phyloP scores from a whole-genome alignment of 495 filamentous ascomycete species.

The Penicillium riverlandense region DNA sequence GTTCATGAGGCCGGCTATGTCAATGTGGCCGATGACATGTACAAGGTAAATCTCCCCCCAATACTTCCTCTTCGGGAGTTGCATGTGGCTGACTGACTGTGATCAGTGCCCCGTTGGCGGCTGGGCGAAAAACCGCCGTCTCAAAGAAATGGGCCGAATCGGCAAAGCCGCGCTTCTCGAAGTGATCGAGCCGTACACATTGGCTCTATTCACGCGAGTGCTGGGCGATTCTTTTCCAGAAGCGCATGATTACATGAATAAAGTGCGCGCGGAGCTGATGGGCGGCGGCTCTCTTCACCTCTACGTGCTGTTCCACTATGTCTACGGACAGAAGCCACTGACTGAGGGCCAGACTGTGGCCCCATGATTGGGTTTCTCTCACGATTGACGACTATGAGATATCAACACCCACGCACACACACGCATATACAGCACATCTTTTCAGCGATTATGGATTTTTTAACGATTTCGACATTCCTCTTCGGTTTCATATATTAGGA shows the following conservation, averaged over 20 bases:
- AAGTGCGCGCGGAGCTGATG: conserved; percentile 27
- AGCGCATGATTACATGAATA: conserved; percentile 24
- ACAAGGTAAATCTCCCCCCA: conserved; percentile 26
- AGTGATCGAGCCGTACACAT: conserved; percentile 45
- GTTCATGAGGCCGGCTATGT: conserved; percentile 27
- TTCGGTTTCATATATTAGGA: conserved; percentile 1
- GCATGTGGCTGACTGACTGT: background rate
- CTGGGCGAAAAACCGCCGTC: conserved; percentile 42
- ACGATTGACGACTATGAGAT: conserved; percentile 1
- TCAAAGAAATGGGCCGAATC: conserved; percentile 44
- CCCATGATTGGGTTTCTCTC: background rate
- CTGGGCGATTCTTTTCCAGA: conserved; percentile 38
- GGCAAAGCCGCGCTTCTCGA: conserved; percentile 26
- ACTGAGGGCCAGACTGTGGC: conserved; percentile 5
- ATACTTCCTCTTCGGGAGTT: background rate
- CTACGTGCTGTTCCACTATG: conserved; percentile 30
- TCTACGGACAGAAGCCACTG: conserved; percentile 33
- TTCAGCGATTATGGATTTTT: no score
- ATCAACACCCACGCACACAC: no score
- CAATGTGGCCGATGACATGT: conserved; percentile 29
- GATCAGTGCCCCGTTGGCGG: conserved; percentile 35
- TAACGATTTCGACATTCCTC: background rate
- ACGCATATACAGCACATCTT: no score
- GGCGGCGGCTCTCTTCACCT: conserved; percentile 23
- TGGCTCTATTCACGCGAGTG: conserved; percentile 48